Conservation (phyloP, 1,284 basidiomycete species). For the Ceratobasidium sp. region DNA sequence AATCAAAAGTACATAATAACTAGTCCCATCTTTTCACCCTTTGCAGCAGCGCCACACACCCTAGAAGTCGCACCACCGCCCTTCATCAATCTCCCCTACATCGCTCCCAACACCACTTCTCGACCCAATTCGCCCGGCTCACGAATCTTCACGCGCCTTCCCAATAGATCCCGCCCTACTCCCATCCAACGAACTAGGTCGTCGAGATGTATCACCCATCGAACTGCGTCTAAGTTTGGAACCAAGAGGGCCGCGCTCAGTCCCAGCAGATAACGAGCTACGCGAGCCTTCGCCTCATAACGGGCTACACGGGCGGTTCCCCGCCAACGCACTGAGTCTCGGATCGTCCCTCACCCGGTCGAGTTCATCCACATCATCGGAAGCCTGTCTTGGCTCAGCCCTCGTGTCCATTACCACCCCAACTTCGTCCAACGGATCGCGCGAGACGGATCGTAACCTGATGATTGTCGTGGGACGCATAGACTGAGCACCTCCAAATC, state of each 20-base stretch:
- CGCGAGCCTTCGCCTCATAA: too few species aligned
- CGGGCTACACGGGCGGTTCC: background rate
- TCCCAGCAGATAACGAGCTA: too few species aligned
- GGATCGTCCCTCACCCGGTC: too few species aligned
- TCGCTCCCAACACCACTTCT: constrained; percentile 18
- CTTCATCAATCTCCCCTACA: too few species aligned
- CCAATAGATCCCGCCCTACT: too few species aligned
- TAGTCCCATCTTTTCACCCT: constrained; percentile 45
- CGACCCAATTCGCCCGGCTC: too few species aligned
- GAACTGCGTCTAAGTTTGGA: constrained; percentile 6
- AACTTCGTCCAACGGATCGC: constrained; percentile 22
- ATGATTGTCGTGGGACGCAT: constrained; percentile 37
- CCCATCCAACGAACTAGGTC: too few species aligned
- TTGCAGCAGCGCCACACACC: too few species aligned
- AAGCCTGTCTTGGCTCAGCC: background rate
- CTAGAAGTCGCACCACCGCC: too few species aligned
- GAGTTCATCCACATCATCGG: too few species aligned
- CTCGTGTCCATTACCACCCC: background rate
- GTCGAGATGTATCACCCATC: constrained; percentile 15
- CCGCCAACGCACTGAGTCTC: background rate
- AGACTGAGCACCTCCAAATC: constrained; percentile 2
- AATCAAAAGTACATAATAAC: constrained; percentile 51
- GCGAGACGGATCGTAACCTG: constrained; percentile 26
- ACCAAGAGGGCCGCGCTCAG: background rate
- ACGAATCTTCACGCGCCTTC: too few species aligned